These are phyloP conservation scores for Cucurbita moschata DNA, from an alignment of 306 rosid species.

Conservation along the genomic window DNA sequence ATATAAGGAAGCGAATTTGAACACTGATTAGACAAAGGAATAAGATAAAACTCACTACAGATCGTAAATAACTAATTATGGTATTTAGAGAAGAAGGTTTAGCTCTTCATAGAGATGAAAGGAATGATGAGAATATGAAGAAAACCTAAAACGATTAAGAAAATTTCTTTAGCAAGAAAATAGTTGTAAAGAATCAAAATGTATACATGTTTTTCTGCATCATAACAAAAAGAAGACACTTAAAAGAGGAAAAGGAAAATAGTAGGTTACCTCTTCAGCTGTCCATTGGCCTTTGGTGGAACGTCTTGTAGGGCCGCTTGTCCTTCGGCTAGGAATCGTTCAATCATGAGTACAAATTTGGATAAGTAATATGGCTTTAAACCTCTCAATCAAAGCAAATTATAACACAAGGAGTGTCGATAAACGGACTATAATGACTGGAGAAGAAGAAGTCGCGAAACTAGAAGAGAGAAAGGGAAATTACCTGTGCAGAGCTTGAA, in stretches of 20 bases:
- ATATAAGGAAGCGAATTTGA: too few species aligned
- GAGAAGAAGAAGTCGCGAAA: background rate
- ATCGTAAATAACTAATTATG: too few species aligned
- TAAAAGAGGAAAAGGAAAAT: background rate
- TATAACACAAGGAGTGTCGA: background rate
- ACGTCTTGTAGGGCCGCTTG: slow-evolving; percentile 97
- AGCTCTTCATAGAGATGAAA: too few species aligned
- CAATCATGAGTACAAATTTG: background rate
- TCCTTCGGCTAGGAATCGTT: slow-evolving; percentile 50
- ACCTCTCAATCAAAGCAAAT: slow-evolving; percentile 4
- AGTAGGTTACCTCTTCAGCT: slow-evolving; percentile 57
- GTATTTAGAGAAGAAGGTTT: too few species aligned
- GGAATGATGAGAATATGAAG: background rate
- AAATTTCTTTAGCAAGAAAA: background rate
- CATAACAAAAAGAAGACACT: background rate
- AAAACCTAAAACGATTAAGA: background rate
- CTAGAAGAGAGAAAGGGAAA: background rate
- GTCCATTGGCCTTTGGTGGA: slow-evolving; percentile 99
- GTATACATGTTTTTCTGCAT: background rate
- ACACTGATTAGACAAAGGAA: too few species aligned
- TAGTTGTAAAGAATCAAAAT: background rate
- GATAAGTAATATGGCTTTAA: background rate
- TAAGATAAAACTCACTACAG: too few species aligned
- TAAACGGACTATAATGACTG: background rate
- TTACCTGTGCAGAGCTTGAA: slow-evolving; percentile 64